These are phyloP conservation scores for Xylaria venustula DNA, from an alignment of 495 filamentous ascomycete species.

Conservation along the genomic window DNA sequence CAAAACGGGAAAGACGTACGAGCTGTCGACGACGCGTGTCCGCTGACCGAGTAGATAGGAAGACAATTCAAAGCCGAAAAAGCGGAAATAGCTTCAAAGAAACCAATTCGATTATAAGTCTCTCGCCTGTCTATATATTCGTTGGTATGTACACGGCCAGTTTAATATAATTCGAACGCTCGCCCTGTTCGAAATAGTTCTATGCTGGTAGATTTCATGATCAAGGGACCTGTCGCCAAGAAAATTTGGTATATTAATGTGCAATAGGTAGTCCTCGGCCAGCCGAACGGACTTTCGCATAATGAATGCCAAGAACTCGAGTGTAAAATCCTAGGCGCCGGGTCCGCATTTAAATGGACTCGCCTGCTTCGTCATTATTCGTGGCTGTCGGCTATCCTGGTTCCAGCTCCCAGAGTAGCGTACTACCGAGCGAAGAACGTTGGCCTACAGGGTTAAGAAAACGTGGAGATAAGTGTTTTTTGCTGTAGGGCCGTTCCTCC, in stretches of 20 bases:
- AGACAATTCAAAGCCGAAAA: background rate
- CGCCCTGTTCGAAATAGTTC: background rate
- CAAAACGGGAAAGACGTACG: background rate
- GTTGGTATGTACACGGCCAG: background rate
- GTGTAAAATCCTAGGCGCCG: background rate
- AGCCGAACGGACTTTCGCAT: background rate
- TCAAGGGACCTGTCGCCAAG: background rate
- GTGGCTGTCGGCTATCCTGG: background rate
- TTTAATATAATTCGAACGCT: too few species aligned
- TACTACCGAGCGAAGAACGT: background rate
- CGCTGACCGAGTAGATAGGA: background rate
- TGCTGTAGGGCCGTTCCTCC: background rate
- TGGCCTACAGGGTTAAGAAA: background rate
- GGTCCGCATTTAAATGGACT: slow-evolving; percentile 3
- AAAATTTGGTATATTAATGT: background rate
- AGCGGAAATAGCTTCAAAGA: background rate
- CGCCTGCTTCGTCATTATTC: background rate
- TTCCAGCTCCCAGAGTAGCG: background rate
- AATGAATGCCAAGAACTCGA: background rate
- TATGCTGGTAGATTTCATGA: background rate
- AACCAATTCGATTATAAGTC: background rate
- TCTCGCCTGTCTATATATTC: background rate
- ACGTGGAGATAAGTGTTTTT: background rate
- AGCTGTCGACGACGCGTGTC: background rate
- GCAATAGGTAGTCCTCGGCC: background rate